Base-by-base conservation (phyloP, 805 yeast species). In the Barnettozyma wickerhamii region DNA sequence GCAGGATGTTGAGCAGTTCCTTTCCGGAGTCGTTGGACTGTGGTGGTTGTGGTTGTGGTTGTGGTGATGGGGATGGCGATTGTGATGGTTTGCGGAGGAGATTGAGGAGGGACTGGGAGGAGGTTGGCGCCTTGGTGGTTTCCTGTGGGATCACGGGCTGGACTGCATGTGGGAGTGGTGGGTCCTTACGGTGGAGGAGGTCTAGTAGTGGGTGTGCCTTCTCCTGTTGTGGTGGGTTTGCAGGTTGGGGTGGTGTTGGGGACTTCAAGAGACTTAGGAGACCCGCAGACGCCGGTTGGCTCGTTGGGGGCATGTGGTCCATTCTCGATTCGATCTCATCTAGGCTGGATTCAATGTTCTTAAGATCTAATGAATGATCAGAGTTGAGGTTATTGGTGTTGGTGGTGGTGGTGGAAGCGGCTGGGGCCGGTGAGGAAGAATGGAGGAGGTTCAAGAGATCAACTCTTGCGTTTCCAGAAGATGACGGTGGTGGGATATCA, bases 1-100 rank as follows among this genome's bases (percentile, higher is more conserved):
- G 51, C 6, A 50, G 38, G 10, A 48, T 18, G 4, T 41, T 38
- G 31, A 48, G 26, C 4, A 48, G 33, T 18, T 50, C 53, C 15
- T 31, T 40, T 30, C n/a, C n/a, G n/a, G 24, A 33, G 13, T 17
- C 29, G 27, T 23, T 6, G 28, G 19, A 19, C 24, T 9, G 45
- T 42, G 26, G 27, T 17, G 14, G 19, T 36, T n/a, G n/a, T n/a
- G n/a, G n/a, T n/a, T n/a, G n/a, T n/a, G 35, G 31, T 37, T 38
- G 44, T 31, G 20, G 21, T 15, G 23, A 24, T 19, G 21, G 30
- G 17, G 30, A 14, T 33, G 40, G 21, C 7, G 33, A 12, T n/a
- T 24, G 37, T 30, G 5, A 42, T 7, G 14, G 44, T 34, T 5
- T 10, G 18, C 21, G 37, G 37, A 18, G 44, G 19, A 10, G 32